Base-by-base conservation (phyloP, 768 basidiomycete species). In the Hericium erinaceus region DNA sequence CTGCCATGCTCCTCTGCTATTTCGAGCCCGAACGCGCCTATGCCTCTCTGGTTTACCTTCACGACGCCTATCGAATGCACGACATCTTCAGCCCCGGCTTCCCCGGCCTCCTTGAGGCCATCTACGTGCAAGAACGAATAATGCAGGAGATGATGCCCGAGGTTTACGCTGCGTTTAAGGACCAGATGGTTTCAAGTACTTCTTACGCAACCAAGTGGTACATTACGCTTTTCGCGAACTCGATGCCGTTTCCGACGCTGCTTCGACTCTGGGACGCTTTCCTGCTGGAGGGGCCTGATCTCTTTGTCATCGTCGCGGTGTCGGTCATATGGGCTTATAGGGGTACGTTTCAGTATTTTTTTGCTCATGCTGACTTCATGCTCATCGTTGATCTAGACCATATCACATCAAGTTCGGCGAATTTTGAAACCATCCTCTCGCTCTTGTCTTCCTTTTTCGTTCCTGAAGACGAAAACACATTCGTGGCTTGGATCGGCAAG, bases 161-260 rank as follows among this genome's bases (percentile, higher is more conserved):
- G 26, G 92, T 98, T 26, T 95, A 89, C 65, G 77, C 75, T 18
- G 85, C 90, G 18, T 94, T 98, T 73, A 82, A 84, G 73, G 86
- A 82, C 64, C 87, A 98, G 64, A 87, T 82, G 80, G 88, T 99
- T 58, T 89, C 89, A 8, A 94, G 92, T 12, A 95, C 94, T 28
- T 84, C 92, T 18, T 99, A 95, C 73, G 94, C 94, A 26, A 98
- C 95, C 2, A 98, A 98, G 71, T 98, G 97, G 97, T 99, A 98
- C 69, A 98, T 99, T 70, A 98, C 97, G 2, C 76, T 98, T 13
- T 99, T 98, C 66, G 84, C 94, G 52, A 97, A 95, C 67, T 90
- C 91, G 0, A 87, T 99, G 46, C 93, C 95, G 22, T 98, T 95
- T 70, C 91, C 95, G 70, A 92, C 88, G 50, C 94, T 98, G 73